Percentiles rank a stretch among this genome's conserved stretches.
These are phyloP conservation scores for Leccinum longicurvipes DNA, from an alignment of 768 basidiomycete genomes.

Conservation along the genomic window DNA sequence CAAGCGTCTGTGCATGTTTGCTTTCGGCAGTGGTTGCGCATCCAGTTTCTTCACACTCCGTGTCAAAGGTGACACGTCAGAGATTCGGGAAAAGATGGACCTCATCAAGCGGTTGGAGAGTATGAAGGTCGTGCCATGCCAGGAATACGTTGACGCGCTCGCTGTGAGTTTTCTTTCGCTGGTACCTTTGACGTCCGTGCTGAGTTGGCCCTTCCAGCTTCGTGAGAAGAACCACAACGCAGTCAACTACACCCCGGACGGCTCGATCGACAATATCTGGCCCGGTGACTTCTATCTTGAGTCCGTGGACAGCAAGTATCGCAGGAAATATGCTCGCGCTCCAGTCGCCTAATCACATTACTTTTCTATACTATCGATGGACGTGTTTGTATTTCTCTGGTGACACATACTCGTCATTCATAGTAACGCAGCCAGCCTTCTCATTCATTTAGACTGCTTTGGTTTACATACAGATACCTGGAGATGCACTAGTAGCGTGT, in stretches of 20 bases:
- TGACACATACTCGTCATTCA: too few relatives aligned
- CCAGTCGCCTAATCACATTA: slow-evolving; percentile 27
- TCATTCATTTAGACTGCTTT: slow-evolving; percentile 13
- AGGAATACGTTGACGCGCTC: slow-evolving; percentile 87
- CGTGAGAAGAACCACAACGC: slow-evolving; percentile 97
- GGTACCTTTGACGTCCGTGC: neutral
- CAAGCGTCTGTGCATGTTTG: slow-evolving; percentile 91
- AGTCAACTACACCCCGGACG: slow-evolving; percentile 77
- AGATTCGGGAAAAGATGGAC: slow-evolving; percentile 80
- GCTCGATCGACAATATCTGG: slow-evolving; percentile 90
- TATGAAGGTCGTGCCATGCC: slow-evolving; percentile 90
- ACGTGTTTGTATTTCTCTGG: too few relatives aligned
- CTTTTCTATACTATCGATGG: neutral
- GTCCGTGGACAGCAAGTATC: slow-evolving; percentile 84
- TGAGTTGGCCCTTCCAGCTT: slow-evolving; percentile 48
- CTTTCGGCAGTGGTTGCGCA: slow-evolving; percentile 96
- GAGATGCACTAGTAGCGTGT: neutral
- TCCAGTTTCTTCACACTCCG: slow-evolving; percentile 87
- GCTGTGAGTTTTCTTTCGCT: slow-evolving; percentile 41
- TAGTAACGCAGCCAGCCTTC: too few relatives aligned
- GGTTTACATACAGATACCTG: slow-evolving; percentile 6
- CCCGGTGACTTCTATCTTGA: slow-evolving; percentile 92
- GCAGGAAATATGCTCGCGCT: slow-evolving; percentile 75
- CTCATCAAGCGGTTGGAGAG: slow-evolving; percentile 69
- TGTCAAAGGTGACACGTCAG: slow-evolving; percentile 83